phyloP scores from a whole-genome alignment of 495 filamentous ascomycete genomes.

The Penicillium macrosclerotiorum region DNA sequence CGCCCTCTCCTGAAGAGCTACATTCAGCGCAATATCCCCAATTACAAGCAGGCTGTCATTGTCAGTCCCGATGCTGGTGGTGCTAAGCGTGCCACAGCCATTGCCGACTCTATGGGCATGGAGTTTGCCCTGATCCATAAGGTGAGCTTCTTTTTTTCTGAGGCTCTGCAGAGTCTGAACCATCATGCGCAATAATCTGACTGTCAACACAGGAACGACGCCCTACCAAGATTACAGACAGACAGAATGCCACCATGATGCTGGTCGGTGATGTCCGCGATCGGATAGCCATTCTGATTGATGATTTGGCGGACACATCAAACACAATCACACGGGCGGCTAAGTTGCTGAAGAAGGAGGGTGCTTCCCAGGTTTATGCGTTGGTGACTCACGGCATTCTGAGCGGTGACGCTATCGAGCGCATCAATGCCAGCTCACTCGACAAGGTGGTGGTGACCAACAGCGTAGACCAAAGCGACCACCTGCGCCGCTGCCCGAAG shows the following conservation, averaged over 20 bases:
- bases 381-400: slow-evolving; percentile 92
- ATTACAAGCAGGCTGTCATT: slow-evolving; percentile 83
- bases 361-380: slow-evolving; percentile 83
- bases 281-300: slow-evolving; percentile 83
- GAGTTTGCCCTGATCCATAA: slow-evolving; percentile 98
- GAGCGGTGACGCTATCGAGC: slow-evolving; percentile 88
- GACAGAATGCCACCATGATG: slow-evolving; percentile 98
- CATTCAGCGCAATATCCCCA: slow-evolving; percentile 83
- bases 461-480: slow-evolving; percentile 84
- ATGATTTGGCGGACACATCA: slow-evolving; percentile 92
- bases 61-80: slow-evolving; percentile 96
- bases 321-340: slow-evolving; percentile 96
- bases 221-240: slow-evolving; percentile 87
- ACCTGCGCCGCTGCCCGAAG: slow-evolving; percentile 72
- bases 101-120: slow-evolving; percentile 89
- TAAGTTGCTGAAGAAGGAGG: slow-evolving; percentile 93
- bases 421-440: slow-evolving; percentile 85
- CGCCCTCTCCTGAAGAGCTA: slow-evolving; percentile 84
- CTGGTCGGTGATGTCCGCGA: slow-evolving; percentile 84
- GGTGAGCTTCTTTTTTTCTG: slow-evolving; percentile 50
- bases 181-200: slow-evolving; percentile 13
- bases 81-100: slow-evolving; percentile 94
- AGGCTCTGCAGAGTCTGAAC: slow-evolving; percentile 9
- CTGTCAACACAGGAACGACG: slow-evolving; percentile 73
- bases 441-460: slow-evolving; percentile 95